Base-by-base conservation (phyloP, 1,284 basidiomycete genomes). In the Microbotryum silenes-acaulis region DNA sequence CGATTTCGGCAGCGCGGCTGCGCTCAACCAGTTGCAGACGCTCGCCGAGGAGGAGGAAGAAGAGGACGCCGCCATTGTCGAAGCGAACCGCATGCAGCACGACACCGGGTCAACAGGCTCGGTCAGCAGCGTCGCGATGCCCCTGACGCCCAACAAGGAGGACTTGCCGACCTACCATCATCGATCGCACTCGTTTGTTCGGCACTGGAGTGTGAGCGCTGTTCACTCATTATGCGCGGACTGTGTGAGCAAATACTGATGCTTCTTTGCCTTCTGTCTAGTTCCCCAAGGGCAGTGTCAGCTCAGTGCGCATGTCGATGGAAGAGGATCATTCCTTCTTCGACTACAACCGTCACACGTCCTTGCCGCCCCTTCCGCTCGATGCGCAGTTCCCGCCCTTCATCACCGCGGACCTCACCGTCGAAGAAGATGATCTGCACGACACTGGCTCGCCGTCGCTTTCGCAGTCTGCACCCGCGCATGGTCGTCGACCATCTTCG, bases 41-140 rank as follows among this genome's bases (percentile, higher is more conserved):
- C 66, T 72, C 20, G 66, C 68, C 25, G 71, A 72, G 51, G 71
- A 71, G 59, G 71, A 72, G 8, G 71, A 72, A 56, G 71, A 72
- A 48, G 70, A 70, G n/a, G 62, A 62, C 21, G 64, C 63, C 16
- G 60, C 55, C 52, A 29, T 25, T 23, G 44, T n/a, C 5, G 56
- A 61, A 37, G 56, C 52, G 25, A 31, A 62, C 58, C 33, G 49
- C 59, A 18, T 52, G 57, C 18, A 58, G 37, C 23, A 57, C 62
- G 57, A 55, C n/a, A 53, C 65, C 12, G 51, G 56, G 2, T 63
- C 61, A 51, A 60, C 65, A 4, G 49, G 47, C 49, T 53, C 51
- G 9, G 51, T 33, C n/a, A 53, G 48, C 54, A 64, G 62, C 52
- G 65, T 67, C 4, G 53, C 50, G 16, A 62, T 64, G 61, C 67